Evolutionary conservation across 345 rosid genomes (phyloP), one percentile per base, ranked within the genome.

Genomic region (Alliaria petiolata): DNA sequence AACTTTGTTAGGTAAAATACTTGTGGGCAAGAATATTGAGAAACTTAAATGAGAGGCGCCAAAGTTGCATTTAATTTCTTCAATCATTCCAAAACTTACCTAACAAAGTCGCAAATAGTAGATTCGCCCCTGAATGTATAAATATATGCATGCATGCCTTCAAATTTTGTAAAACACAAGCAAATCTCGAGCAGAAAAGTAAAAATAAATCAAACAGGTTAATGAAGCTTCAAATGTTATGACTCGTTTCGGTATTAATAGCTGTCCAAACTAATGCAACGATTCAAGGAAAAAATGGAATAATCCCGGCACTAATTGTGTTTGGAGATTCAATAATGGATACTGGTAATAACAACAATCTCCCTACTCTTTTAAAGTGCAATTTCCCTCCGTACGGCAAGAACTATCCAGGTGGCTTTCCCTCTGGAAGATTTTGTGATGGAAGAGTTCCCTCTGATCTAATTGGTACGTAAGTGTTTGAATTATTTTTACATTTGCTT

Each of bases 281-380:
- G 0, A 35, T 2, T 2, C 36, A 35, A 69, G 35, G 17, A 4
- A 45, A 15, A 0, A 69, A 69, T 30, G 0, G 12, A 57, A 69
- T 38, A 35, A 58, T 57, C 6, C 65, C 73, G 14, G 47, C 73
- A 4, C 10, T 69, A 7, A 68, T 68, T 17, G 63, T 68, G 0
- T 55, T 68, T 3, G 73, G 73, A 33, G 73, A 69, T 69, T 69
- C 73, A n/a, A 56, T 69, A 55, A 69, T 69, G 73, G 73, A 69
- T 20, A 55, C 72, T 0, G 72, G 64, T 7, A 68, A 68, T 43
- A 54, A 67, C 9, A 67, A 67, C 20, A 43, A 67, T 54, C 19
- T 67, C 9, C 43, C 63, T 0, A 67, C 71, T 39, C 52, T 54
- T 67, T 12, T 54, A 17, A 67, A 67, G 6, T 54, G 72, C n/a